A percentile compares a stretch with the other conserved stretches of the same genome.
phyloP scores from a whole-genome alignment of 352 stramenopile genomes.

The Elongisporangium prolatum region DNA sequence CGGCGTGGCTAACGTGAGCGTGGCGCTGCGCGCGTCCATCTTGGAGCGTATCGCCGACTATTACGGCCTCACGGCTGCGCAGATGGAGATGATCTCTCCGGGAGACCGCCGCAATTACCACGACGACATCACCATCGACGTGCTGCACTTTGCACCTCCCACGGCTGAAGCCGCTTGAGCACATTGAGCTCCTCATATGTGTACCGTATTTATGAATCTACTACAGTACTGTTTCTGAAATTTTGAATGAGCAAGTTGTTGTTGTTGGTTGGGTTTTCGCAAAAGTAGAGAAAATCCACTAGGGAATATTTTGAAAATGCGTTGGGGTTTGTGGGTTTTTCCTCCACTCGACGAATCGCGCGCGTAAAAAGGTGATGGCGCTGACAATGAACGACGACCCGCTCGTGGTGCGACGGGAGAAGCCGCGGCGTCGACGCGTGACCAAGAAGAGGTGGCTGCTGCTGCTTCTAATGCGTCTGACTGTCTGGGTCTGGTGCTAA shows the following conservation, averaged over 20 bases:
- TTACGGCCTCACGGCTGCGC: slow-evolving; percentile 36
- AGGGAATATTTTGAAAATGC: background rate
- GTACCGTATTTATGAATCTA: background rate
- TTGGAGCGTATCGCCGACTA: slow-evolving; percentile 51
- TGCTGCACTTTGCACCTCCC: slow-evolving; percentile 55
- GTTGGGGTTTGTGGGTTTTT: background rate
- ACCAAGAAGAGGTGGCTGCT: slow-evolving; percentile 22
- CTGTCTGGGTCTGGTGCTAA: background rate
- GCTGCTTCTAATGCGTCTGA: too few relatives aligned
- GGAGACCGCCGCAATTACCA: slow-evolving; percentile 63
- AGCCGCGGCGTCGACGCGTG: slow-evolving; percentile 37
- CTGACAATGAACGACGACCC: slow-evolving; percentile 21
- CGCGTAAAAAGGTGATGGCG: slow-evolving; percentile 19
- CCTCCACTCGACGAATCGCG: background rate
- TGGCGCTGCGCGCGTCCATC: slow-evolving; percentile 34
- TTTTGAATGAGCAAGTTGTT: too few relatives aligned
- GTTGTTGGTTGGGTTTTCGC: too few relatives aligned
- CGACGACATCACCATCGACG: slow-evolving; percentile 71
- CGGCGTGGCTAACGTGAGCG: slow-evolving; percentile 52
- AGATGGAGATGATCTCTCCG: slow-evolving; percentile 50
- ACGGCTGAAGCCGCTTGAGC: slow-evolving; percentile 12
- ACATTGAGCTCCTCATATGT: background rate
- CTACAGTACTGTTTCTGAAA: background rate
- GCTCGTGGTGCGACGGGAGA: slow-evolving; percentile 60
- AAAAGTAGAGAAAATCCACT: background rate